Evolutionary conservation across 164 flowering plant species (phyloP).

Genomic region (Tetrastigma voinierianum): DNA sequence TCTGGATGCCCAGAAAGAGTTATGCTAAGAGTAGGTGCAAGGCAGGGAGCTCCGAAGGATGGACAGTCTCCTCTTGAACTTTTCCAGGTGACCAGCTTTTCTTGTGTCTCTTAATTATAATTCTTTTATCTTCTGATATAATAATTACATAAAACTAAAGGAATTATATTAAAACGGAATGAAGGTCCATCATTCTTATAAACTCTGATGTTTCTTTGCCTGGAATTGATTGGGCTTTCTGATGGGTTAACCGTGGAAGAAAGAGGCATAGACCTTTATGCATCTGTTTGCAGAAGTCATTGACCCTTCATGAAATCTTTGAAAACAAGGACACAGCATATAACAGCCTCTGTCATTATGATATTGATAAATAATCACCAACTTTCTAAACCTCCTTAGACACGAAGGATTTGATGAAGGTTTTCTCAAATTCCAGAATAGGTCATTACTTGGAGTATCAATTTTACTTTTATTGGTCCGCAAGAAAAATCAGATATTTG

Average conservation of each 20-base stretch:
- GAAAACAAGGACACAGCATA: too few species aligned
- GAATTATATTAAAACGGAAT: not conserved
- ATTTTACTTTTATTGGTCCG: too few species aligned
- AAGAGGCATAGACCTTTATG: not conserved
- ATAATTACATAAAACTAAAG: not conserved
- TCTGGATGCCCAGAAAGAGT: slow-evolving; percentile 75
- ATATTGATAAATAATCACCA: too few species aligned
- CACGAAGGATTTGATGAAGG: too few species aligned
- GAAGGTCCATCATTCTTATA: not conserved
- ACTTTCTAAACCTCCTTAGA: too few species aligned
- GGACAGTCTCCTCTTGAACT: slow-evolving; percentile 91
- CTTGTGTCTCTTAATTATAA: not conserved
- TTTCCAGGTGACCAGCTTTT: slow-evolving; percentile 59
- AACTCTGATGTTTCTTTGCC: not conserved
- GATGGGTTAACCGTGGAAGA: not conserved
- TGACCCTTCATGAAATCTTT: too few species aligned
- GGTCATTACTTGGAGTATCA: too few species aligned
- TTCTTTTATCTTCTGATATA: not conserved
- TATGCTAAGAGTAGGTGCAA: slow-evolving; percentile 96
- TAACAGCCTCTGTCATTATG: too few species aligned
- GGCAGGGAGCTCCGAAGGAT: slow-evolving; percentile 95
- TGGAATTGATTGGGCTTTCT: not conserved
- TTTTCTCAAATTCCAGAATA: too few species aligned
- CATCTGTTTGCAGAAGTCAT: not conserved
- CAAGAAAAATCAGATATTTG: too few species aligned